These are phyloP conservation scores for Candida sanyaensis DNA, from an alignment of 1,139 yeast species.

Conservation along the genomic window DNA sequence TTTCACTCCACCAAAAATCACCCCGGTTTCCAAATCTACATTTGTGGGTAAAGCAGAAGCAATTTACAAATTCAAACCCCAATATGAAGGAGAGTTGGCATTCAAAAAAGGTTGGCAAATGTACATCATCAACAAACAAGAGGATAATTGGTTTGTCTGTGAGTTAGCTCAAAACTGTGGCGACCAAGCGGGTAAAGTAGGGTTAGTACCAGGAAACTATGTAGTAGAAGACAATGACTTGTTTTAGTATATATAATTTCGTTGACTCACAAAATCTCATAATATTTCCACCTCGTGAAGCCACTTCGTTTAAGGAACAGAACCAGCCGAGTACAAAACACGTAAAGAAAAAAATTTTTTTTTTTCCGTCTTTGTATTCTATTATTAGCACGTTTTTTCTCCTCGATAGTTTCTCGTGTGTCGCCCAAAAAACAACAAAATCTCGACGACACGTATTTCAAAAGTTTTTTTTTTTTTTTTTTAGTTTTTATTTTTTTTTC, in stretches of 20 bases:
- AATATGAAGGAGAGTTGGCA: slow-evolving; percentile 74
- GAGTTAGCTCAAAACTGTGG: slow-evolving; percentile 63
- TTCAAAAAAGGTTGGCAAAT: slow-evolving; percentile 78
- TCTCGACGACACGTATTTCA: too few relatives aligned
- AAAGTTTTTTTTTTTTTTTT: too few relatives aligned
- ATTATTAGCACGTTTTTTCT: too few relatives aligned
- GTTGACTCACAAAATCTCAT: too few relatives aligned
- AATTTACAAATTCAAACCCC: slow-evolving; percentile 70
- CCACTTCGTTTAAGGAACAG: too few relatives aligned
- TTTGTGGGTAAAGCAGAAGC: slow-evolving; percentile 67
- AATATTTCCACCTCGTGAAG: too few relatives aligned
- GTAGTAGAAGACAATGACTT: slow-evolving; percentile 34
- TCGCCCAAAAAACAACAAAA: too few relatives aligned
- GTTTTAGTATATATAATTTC: slow-evolving; percentile 14
- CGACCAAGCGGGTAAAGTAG: slow-evolving; percentile 48
- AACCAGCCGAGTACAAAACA: too few relatives aligned
- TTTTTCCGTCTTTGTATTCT: too few relatives aligned
- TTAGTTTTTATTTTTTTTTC: neutral
- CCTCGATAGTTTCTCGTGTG: too few relatives aligned
- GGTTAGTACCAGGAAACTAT: slow-evolving; percentile 84
- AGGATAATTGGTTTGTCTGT: slow-evolving; percentile 90
- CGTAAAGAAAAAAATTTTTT: too few relatives aligned
- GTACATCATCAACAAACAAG: slow-evolving; percentile 71
- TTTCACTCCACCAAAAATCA: slow-evolving; percentile 43
- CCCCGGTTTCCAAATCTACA: slow-evolving; percentile 39